phyloP scores from a whole-genome alignment of 345 rosid species.

The Kandelia obovata region DNA sequence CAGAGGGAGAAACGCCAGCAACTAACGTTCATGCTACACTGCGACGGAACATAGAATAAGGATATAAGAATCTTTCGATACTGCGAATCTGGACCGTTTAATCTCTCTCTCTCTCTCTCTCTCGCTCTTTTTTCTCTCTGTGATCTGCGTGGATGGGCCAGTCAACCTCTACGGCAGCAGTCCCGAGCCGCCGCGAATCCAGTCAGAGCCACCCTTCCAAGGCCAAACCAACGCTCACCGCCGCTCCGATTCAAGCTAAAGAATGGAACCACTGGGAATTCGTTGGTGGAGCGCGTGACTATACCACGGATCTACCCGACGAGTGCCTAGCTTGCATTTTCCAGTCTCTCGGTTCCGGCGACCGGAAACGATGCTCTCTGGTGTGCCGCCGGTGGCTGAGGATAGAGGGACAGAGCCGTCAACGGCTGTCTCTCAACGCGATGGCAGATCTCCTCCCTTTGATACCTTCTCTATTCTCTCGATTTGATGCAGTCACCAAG shows the following conservation, averaged over 20 bases:
- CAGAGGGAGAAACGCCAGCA: neutral
- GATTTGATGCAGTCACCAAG: slow-evolving; percentile 35
- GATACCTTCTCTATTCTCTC: slow-evolving; percentile 29
- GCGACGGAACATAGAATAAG: slow-evolving; percentile 4
- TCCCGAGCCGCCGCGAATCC: slow-evolving; percentile 39
- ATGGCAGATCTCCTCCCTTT: slow-evolving; percentile 11
- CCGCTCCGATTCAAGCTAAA: slow-evolving; percentile 31
- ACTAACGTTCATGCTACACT: neutral
- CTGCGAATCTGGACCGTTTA: slow-evolving; percentile 7
- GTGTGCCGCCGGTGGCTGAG: slow-evolving; percentile 37
- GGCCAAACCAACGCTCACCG: slow-evolving; percentile 26
- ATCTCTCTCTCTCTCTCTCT: neutral
- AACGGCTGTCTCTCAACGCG: slow-evolving; percentile 3
- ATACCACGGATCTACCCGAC: slow-evolving; percentile 27
- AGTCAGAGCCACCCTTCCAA: slow-evolving; percentile 29
- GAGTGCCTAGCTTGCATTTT: slow-evolving; percentile 34
- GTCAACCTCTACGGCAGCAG: slow-evolving; percentile 53
- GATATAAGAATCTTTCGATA: neutral
- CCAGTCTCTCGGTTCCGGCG: slow-evolving; percentile 18
- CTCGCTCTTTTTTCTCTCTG: too few relatives aligned
- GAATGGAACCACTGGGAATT: slow-evolving; percentile 8
- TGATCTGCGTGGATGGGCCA: slow-evolving; percentile 63
- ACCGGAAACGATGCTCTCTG: slow-evolving; percentile 34
- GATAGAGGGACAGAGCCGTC: slow-evolving; percentile 20
- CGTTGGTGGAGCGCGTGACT: slow-evolving; percentile 33